Conservation (phyloP, 2,329 filamentous ascomycete species). For the Thelonectria rubi region DNA sequence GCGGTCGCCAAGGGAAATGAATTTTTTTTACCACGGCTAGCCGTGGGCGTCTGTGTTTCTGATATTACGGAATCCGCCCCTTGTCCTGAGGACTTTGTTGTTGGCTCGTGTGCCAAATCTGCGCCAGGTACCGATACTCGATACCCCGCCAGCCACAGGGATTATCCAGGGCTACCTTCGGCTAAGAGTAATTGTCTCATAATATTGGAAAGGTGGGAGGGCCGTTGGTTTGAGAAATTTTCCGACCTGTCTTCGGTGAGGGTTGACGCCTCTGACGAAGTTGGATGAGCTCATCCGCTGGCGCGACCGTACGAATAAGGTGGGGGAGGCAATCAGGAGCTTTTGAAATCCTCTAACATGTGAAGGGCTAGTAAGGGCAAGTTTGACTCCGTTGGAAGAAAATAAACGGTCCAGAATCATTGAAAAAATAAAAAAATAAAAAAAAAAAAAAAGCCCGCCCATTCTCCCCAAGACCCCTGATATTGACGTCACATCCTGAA, state of each 20-base stretch:
- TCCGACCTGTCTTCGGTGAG: slow-evolving; percentile 17
- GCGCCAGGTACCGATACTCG: slow-evolving; percentile 12
- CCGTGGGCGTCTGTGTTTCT: no score
- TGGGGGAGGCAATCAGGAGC: slow-evolving; percentile 18
- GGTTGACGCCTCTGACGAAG: slow-evolving; percentile 28
- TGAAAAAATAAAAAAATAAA: no score
- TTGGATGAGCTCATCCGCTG: slow-evolving; percentile 17
- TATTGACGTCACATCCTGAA: slow-evolving; percentile 6
- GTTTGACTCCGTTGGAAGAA: not conserved
- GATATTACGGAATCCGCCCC: no score
- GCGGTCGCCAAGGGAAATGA: no score
- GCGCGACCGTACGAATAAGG: slow-evolving; percentile 7
- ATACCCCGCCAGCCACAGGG: not conserved
- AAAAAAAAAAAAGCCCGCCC: not conserved
- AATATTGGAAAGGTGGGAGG: not conserved
- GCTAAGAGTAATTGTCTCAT: slow-evolving; percentile 21
- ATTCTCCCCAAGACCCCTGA: not conserved
- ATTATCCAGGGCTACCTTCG: slow-evolving; percentile 5
- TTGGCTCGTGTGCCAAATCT: slow-evolving; percentile 12
- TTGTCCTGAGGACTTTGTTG: slow-evolving; percentile 7
- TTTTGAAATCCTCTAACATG: not conserved
- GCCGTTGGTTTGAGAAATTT: slow-evolving; percentile 19
- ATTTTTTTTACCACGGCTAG: no score
- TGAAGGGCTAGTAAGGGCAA: not conserved
- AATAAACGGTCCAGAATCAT: not conserved